Base-by-base conservation (phyloP, 371 early-diverging fungal species). In the Vairimorpha ceranae region DNA sequence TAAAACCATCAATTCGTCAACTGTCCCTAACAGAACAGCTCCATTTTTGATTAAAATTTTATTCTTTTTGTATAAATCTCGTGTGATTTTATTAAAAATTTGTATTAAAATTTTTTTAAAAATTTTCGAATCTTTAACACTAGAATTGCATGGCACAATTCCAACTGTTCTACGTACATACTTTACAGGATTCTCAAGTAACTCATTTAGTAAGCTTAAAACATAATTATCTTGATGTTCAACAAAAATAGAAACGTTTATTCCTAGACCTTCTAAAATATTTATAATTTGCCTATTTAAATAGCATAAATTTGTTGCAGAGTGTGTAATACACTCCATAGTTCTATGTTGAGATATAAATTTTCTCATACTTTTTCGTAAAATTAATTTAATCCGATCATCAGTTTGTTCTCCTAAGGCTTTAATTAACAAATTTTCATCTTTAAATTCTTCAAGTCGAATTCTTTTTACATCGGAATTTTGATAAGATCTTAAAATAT, bases 1-100 rank as follows among this genome's bases (percentile, higher is more conserved):
- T 15, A 92, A 72, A 0, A 82, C 75, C 0, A 81, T 84, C 0
- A 86, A 86, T 75, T 91, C 91, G 73, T 92, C 93, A 74, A 89
- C 72, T 0, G 91, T 87, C 8, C 93, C 93, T 3, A 90, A 78
- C 3, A 91, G 79, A 33, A 83, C 83, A 1, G 87, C 88, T 0
- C 89, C 88, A 2, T 88, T 77, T 0, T 86, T 86, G 0, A 90
- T 87, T 63, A 76, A 81, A 63, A 92, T 87, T 43, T 87, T 86
- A 0, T 89, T 88, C 67, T 87, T 88, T 66, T 87, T 83, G 69
- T 88, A 86, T 3, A 91, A 72, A 29, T 88, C 87, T 46, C 86
- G 86, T 45, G 90, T 83, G 73, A 46, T 70, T 84, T 2, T 86
- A 77, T n/a, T 85, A 80, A 68, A 86, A 86, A 32, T 88, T 72